These are phyloP conservation scores for Salix udensis DNA, from an alignment of 345 rosid species.

Conservation along the genomic window DNA sequence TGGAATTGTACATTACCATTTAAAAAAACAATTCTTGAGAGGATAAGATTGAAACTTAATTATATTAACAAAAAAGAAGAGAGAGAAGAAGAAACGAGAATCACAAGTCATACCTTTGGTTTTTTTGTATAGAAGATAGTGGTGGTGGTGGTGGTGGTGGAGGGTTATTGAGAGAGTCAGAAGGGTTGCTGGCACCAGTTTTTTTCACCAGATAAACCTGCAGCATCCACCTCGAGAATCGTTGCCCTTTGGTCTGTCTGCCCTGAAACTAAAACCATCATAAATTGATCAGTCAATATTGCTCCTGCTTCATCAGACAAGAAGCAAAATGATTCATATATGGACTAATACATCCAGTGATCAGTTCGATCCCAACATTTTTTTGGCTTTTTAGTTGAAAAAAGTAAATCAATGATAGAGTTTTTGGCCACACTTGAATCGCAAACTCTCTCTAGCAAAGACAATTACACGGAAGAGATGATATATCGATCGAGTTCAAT, in stretches of 20 bases:
- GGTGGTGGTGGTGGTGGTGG: background rate
- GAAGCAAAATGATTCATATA: constrained; percentile 20
- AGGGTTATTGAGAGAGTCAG: background rate
- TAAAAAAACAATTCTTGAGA: background rate
- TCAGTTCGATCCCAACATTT: constrained; percentile 3
- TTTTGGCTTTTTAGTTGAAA: constrained; percentile 6
- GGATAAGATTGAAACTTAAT: background rate
- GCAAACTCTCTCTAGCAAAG: constrained; percentile 11
- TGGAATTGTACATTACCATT: background rate
- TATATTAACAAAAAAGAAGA: background rate
- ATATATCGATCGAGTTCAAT: background rate
- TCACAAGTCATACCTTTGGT: constrained; percentile 28
- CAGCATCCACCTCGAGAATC: constrained; percentile 15
- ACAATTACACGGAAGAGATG: constrained; percentile 14
- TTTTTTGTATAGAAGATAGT: constrained; percentile 12
- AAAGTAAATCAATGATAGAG: constrained; percentile 21
- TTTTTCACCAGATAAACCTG: background rate
- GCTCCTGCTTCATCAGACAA: constrained; percentile 34
- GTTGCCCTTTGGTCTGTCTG: constrained; percentile 32
- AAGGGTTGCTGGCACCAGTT: constrained; percentile 1
- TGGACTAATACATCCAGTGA: background rate
- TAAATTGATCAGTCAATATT: constrained; percentile 10
- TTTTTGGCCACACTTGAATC: constrained; percentile 11
- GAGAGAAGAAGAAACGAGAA: background rate
- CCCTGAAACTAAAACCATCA: constrained; percentile 44